A percentile compares a stretch with the other conserved stretches of the same genome.
phyloP scores from a whole-genome alignment of 306 rosid genomes.

The Urtica urens region DNA sequence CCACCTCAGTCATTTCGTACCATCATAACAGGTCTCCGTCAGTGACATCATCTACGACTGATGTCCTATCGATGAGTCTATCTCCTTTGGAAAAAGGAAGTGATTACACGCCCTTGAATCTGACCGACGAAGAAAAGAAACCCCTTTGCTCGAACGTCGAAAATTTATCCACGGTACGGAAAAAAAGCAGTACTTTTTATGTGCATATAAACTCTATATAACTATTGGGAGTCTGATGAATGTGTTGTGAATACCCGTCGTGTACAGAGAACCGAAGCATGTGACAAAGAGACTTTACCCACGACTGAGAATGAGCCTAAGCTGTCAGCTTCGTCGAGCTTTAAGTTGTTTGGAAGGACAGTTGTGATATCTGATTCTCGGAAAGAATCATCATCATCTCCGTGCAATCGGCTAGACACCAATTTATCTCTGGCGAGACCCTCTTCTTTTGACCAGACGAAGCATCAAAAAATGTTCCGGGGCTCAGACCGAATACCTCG shows the following conservation, averaged over 20 bases:
- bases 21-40: conserved; percentile 47
- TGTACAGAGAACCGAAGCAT: conserved; percentile 44
- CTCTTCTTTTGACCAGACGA: conserved; percentile 14
- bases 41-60: conserved; percentile 55
- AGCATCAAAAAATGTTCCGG: conserved; percentile 17
- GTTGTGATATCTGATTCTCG: conserved; percentile 32
- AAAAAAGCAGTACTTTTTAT: not conserved
- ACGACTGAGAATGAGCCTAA: conserved; percentile 17
- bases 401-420: conserved; percentile 23
- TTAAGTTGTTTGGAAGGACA: conserved; percentile 82
- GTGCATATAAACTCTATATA: not conserved
- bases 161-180: too few relatives aligned
- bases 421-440: conserved; percentile 31
- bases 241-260: too few relatives aligned
- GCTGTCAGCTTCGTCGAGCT: conserved; percentile 19
- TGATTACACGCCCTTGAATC: conserved; percentile 32
- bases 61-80: conserved; percentile 31
- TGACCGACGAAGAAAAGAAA: conserved; percentile 34
- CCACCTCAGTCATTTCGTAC: conserved; percentile 60
- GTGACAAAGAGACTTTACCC: conserved; percentile 23
- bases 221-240: conserved; percentile 2
- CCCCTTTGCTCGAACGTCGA: too few relatives aligned
- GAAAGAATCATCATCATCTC: conserved; percentile 17
- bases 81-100: conserved; percentile 44
- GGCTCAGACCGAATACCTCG: conserved; percentile 17